These are phyloP conservation scores for Kentomonas sorsogonicus DNA, from an alignment of 208 protist species.

Conservation along the genomic window DNA sequence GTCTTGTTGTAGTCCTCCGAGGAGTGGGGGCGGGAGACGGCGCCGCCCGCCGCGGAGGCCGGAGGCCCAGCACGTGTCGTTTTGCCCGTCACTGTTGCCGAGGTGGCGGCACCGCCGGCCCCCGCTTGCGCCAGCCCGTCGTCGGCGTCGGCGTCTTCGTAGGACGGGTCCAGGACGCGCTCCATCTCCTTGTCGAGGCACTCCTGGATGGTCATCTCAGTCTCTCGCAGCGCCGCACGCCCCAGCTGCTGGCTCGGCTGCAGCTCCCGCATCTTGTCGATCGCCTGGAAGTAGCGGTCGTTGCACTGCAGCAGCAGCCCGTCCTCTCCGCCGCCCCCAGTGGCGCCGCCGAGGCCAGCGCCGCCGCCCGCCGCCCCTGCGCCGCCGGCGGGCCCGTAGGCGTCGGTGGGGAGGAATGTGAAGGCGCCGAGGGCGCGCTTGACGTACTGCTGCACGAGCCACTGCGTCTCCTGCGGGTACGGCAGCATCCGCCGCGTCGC, in stretches of 20 bases:
- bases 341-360: neutral
- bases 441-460: constrained; percentile 45
- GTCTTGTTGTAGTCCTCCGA: no score
- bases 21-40: no score
- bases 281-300: constrained; percentile 10
- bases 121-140: neutral
- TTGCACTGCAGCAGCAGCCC: neutral
- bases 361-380: neutral
- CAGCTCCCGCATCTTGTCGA: constrained; percentile 23
- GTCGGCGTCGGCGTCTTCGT: neutral
- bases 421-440: constrained; percentile 26
- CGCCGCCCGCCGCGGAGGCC: no score
- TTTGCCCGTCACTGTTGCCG: no score
- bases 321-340: neutral
- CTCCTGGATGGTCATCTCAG: neutral
- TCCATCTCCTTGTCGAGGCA: constrained; percentile 5
- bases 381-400: neutral
- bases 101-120: neutral
- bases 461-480: constrained; percentile 35
- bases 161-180: neutral
- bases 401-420: neutral
- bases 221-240: neutral
- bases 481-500: constrained; percentile 11
- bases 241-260: neutral
- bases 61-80: no score